A percentile compares a stretch with the other conserved stretches of the same genome.
phyloP scores from a whole-genome alignment of 129 eudicot genomes.

The Flaveria robusta region DNA sequence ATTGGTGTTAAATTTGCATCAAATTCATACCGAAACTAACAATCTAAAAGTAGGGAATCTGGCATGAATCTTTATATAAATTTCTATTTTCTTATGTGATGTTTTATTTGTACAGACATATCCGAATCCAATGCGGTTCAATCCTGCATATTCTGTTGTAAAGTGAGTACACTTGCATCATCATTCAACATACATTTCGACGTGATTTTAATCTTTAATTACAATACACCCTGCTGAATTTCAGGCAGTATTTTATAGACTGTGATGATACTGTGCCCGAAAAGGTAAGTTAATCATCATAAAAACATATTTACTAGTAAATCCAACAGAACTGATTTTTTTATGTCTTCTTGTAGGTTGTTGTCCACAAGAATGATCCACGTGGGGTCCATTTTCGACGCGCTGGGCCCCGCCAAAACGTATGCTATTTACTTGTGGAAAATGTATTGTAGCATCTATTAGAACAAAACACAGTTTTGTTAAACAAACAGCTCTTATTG shows the following conservation, averaged over 20 bases:
- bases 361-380: constrained; percentile 69
- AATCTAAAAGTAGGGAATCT: not conserved
- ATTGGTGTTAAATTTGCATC: constrained; percentile 6
- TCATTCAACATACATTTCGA: not conserved
- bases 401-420: constrained; percentile 92
- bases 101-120: constrained; percentile 54
- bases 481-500: constrained; percentile 28
- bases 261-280: constrained; percentile 80
- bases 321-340: not conserved
- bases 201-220: constrained; percentile 12
- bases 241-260: constrained; percentile 90
- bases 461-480: constrained; percentile 3
- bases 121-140: constrained; percentile 77
- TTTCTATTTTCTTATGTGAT: not conserved
- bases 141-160: constrained; percentile 93
- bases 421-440: constrained; percentile 16
- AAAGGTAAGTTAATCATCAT: constrained; percentile 48
- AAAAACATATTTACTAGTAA: constrained; percentile 8
- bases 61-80: not conserved
- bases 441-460: not conserved
- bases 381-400: constrained; percentile 92
- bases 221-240: constrained; percentile 30
- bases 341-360: constrained; percentile 48
- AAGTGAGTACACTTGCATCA: constrained; percentile 59
- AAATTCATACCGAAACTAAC: not conserved